A percentile compares a stretch with the other conserved stretches of the same genome.
Conservation (phyloP, 2,329 filamentous ascomycete genomes). For the Allantophomopsis cytisporea region DNA sequence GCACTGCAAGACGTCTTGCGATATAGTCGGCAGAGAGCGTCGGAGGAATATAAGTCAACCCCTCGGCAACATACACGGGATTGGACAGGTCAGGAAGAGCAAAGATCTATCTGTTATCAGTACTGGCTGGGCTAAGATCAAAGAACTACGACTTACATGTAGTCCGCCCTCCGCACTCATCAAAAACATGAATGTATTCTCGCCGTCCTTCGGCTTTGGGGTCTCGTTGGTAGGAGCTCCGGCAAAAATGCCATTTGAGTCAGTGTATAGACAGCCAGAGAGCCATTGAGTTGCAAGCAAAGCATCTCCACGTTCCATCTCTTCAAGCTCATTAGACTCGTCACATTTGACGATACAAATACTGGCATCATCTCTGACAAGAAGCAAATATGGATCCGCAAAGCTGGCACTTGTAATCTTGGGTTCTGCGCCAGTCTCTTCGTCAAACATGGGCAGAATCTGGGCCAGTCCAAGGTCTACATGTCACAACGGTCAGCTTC, state of each 20-base stretch:
- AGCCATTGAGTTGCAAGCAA: slow-evolving; percentile 58
- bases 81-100: slow-evolving; percentile 59
- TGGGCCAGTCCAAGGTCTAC: slow-evolving; percentile 76
- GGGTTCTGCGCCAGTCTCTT: slow-evolving; percentile 72
- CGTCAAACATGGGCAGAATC: slow-evolving; percentile 86
- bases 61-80: slow-evolving; percentile 62
- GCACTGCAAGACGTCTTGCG: slow-evolving; percentile 54
- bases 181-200: slow-evolving; percentile 60
- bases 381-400: slow-evolving; percentile 70
- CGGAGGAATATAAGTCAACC: slow-evolving; percentile 65
- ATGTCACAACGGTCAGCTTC: slow-evolving; percentile 3
- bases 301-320: slow-evolving; percentile 51
- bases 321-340: slow-evolving; percentile 71
- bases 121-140: neutral
- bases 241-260: slow-evolving; percentile 42
- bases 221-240: slow-evolving; percentile 24
- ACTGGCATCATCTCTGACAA: slow-evolving; percentile 74
- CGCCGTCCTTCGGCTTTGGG: slow-evolving; percentile 21
- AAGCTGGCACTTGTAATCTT: slow-evolving; percentile 72
- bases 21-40: slow-evolving; percentile 60
- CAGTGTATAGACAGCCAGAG: slow-evolving; percentile 73
- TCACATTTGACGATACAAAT: slow-evolving; percentile 70
- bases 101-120: slow-evolving; percentile 46
- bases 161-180: slow-evolving; percentile 63
- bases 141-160: slow-evolving; percentile 39